A percentile compares a stretch with the other conserved stretches of the same genome.
These are phyloP conservation scores for Xanthoconium stramineum DNA, from an alignment of 768 basidiomycete genomes.

Conservation along the genomic window DNA sequence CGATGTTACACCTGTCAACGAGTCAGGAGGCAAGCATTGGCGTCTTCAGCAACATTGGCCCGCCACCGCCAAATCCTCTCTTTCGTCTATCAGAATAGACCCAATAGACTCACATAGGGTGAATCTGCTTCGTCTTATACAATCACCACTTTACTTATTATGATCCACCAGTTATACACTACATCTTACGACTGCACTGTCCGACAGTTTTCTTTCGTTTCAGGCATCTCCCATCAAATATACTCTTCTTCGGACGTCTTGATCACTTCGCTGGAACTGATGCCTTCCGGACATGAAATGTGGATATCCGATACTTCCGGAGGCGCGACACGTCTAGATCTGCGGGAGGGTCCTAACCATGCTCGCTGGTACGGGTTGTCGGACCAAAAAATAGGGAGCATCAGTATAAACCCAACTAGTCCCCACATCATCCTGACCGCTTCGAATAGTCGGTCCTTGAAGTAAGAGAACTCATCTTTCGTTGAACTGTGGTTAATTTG, in stretches of 20 bases:
- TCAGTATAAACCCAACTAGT: constrained; percentile 74
- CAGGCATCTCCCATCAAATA: constrained; percentile 68
- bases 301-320: constrained; percentile 79
- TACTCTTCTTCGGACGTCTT: constrained; percentile 55
- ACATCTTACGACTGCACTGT: constrained; percentile 81
- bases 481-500: not conserved
- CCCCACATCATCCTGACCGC: constrained; percentile 69
- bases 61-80: constrained; percentile 71
- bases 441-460: constrained; percentile 69
- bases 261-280: constrained; percentile 68
- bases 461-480: constrained; percentile 40
- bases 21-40: constrained; percentile 77
- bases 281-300: constrained; percentile 69
- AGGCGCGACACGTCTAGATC: constrained; percentile 71
- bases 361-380: constrained; percentile 63
- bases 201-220: constrained; percentile 67
- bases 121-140: constrained; percentile 12
- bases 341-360: constrained; percentile 57
- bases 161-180: constrained; percentile 60
- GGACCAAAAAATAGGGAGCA: constrained; percentile 70
- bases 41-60: constrained; percentile 84
- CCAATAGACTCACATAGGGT: constrained; percentile 75
- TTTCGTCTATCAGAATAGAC: constrained; percentile 75
- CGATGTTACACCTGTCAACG: constrained; percentile 36
- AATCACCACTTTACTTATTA: not conserved